These are phyloP conservation scores for Zygoascus flipseniorum DNA, from an alignment of 805 yeast genomes.

Conservation along the genomic window DNA sequence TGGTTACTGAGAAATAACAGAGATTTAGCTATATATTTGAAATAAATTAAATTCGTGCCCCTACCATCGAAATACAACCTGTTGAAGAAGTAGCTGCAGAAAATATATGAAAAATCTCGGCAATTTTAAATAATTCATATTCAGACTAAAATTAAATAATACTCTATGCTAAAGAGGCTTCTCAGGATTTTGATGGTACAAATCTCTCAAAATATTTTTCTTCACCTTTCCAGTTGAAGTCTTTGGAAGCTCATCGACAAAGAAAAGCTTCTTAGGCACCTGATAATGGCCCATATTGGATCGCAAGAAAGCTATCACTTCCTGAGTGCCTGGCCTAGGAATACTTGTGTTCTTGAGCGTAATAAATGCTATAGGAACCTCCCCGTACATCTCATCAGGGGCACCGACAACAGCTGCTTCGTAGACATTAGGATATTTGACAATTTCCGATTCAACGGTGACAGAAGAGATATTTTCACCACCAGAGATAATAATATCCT, in stretches of 20 bases:
- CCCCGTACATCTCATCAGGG: slow-evolving; percentile 26
- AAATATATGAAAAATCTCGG: too few relatives aligned
- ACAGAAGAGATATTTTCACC: slow-evolving; percentile 32
- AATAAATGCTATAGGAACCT: slow-evolving; percentile 27
- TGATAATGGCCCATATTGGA: slow-evolving; percentile 27
- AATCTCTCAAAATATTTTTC: slow-evolving; percentile 27
- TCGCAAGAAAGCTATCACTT: slow-evolving; percentile 19
- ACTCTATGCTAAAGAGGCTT: not conserved
- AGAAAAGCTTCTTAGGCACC: slow-evolving; percentile 22
- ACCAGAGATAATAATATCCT: slow-evolving; percentile 31
- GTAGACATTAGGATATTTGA: slow-evolving; percentile 22
- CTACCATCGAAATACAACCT: too few relatives aligned
- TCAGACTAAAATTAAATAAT: not conserved
- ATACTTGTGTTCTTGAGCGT: slow-evolving; percentile 13
- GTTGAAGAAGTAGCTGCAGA: too few relatives aligned
- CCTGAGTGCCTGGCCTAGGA: slow-evolving; percentile 6
- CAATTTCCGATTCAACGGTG: slow-evolving; percentile 24
- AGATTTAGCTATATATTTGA: not conserved
- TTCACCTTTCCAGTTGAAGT: slow-evolving; percentile 31
- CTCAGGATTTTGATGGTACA: not conserved
- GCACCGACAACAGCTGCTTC: slow-evolving; percentile 29
- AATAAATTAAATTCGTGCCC: too few relatives aligned
- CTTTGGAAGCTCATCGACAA: slow-evolving; percentile 27
- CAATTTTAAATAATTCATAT: too few relatives aligned
- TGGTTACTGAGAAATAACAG: not conserved